phyloP scores from a whole-genome alignment of 805 yeast species.

The Cyberlindnera euphorbiiphila region DNA sequence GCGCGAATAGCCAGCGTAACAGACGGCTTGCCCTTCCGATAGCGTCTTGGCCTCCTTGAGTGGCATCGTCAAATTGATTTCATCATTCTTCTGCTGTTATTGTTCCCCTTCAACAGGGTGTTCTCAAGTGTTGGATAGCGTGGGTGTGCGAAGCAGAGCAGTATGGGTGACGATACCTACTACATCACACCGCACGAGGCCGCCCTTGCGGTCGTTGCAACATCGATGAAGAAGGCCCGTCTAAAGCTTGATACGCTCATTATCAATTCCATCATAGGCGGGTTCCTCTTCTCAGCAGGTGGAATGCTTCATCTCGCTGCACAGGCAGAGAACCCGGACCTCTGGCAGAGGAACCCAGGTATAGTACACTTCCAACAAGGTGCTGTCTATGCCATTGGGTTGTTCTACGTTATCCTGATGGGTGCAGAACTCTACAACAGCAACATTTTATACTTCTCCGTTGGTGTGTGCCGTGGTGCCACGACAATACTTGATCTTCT shows the following conservation, averaged over 20 bases:
- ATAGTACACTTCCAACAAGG: slow-evolving; percentile 55
- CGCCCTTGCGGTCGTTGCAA: slow-evolving; percentile 80
- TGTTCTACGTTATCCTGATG: slow-evolving; percentile 68
- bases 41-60: no score
- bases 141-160: background rate
- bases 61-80: no score
- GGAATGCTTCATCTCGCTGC: slow-evolving; percentile 63
- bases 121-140: no score
- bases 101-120: no score
- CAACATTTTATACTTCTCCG: slow-evolving; percentile 66
- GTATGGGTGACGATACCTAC: slow-evolving; percentile 43
- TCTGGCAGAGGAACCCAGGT: slow-evolving; percentile 45
- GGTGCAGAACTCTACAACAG: slow-evolving; percentile 78
- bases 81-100: no score
- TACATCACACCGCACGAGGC: slow-evolving; percentile 78
- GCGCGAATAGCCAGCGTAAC: no score
- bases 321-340: slow-evolving; percentile 47
- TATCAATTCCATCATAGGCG: slow-evolving; percentile 66
- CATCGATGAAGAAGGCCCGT: slow-evolving; percentile 79
- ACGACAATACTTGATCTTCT: slow-evolving; percentile 59
- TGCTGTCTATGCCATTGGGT: slow-evolving; percentile 61
- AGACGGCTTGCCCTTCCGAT: no score
- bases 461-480: slow-evolving; percentile 66
- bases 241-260: slow-evolving; percentile 55
- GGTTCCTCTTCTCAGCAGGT: slow-evolving; percentile 63